Evolutionary conservation across 768 basidiomycete species (phyloP), one percentile per base, ranked within the genome.

Genomic region (Hortiboletus campestris): DNA sequence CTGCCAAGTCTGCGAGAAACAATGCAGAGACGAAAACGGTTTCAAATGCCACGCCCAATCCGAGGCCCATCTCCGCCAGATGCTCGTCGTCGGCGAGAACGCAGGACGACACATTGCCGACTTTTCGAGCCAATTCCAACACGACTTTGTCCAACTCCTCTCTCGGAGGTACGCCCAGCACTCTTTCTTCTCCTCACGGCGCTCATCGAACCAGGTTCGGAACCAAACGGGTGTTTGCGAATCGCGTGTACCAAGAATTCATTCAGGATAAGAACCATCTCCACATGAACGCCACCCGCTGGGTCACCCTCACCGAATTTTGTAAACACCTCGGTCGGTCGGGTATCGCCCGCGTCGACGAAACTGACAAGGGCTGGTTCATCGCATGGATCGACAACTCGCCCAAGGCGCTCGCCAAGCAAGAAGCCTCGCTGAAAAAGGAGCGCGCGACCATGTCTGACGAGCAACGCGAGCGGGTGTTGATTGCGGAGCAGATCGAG

Each of bases 321-420:
- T 79, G 83, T 62, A 94, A 96, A 72, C 84, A 94, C 63, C 79
- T 99, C 31, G 95, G 96, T 2, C 79, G 92, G 36, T 76, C 79
- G 2, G 95, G 97, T 34, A 78, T 97, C 52, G 91, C 88, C 6
- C 84, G 91, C 60, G 97, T 97, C 28, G 97, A 98, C 67, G 96
- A 98, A 76, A 98, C 94, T 43, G 97, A 98, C 75, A 97, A 99
- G 76, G 97, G 97, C 1, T 94, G 91, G 86, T 99, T 95, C 71
- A 80, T 99, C 58, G 85, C 88, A 35, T 99, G 97, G 97, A 91
- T 99, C 51, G 97, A 99, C 72, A 98, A 82, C 72, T 91, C 90
- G 54, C 97, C 97, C 14, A 91, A 94, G 65, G 94, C 97, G 2
- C 78, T 99, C 34, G 92, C 91, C 9, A 93, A 94, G 32, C 67